Evolutionary conservation across 345 rosid genomes (phyloP).

Genomic region (Ceriops decandra): DNA sequence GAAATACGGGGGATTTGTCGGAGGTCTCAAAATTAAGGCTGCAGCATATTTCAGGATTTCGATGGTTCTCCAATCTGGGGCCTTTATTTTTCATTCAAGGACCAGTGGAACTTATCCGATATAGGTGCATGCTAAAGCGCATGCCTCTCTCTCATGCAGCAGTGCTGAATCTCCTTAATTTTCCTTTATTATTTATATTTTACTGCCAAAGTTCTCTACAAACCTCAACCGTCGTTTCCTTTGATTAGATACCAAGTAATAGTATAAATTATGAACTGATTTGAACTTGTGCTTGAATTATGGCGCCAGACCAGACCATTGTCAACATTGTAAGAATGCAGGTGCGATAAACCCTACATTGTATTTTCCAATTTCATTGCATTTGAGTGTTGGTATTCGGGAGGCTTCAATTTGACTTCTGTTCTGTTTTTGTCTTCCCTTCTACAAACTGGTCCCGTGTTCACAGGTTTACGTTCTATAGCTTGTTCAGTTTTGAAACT

Average conservation of each 20-base stretch:
- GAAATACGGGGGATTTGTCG: background rate
- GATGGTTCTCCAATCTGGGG: background rate
- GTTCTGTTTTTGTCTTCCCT: too few species aligned
- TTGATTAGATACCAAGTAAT: background rate
- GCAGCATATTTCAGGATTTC: too few species aligned
- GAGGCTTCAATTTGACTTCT: too few species aligned
- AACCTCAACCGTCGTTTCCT: background rate
- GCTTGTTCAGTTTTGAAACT: too few species aligned
- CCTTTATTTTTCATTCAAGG: too few species aligned
- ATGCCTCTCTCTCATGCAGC: too few species aligned
- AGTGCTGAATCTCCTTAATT: too few species aligned
- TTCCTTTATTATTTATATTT: too few species aligned
- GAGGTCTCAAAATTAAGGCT: constrained; percentile 2
- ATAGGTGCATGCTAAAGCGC: too few species aligned
- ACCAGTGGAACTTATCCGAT: too few species aligned
- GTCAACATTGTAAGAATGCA: background rate
- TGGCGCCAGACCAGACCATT: background rate
- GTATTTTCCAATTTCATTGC: background rate
- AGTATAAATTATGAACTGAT: background rate
- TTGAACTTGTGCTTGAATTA: background rate
- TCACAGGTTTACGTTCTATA: too few species aligned
- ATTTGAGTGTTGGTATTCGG: background rate
- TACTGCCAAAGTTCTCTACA: background rate
- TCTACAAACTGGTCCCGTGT: too few species aligned
- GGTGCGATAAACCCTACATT: background rate